These are phyloP conservation scores for Phytophthora macrochlamydospora DNA, from an alignment of 352 stramenopile species.

Conservation along the genomic window DNA sequence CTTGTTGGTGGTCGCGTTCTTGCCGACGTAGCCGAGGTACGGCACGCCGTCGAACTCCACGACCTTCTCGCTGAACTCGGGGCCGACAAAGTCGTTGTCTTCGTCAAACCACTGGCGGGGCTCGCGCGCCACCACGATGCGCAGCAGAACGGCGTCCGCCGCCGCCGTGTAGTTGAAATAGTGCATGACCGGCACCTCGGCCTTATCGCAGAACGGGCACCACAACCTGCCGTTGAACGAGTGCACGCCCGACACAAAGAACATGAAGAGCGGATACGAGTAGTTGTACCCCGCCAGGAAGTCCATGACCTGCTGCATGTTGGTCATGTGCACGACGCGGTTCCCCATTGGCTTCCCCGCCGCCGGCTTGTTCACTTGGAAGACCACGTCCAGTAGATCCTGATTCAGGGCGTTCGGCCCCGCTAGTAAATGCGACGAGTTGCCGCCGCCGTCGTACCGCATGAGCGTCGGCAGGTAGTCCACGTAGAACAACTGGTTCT, in stretches of 20 bases:
- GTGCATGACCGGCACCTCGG: conserved; percentile 71
- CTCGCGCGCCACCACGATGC: conserved; percentile 62
- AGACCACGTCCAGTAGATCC: conserved; percentile 73
- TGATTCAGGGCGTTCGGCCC: conserved; percentile 69
- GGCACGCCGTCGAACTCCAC: conserved; percentile 65
- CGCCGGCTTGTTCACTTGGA: conserved; percentile 51
- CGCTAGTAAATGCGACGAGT: conserved; percentile 72
- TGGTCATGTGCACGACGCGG: conserved; percentile 51
- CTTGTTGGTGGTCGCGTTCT: conserved; percentile 46
- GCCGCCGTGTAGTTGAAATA: conserved; percentile 81
- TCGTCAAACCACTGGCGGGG: conserved; percentile 75
- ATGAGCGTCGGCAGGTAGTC: conserved; percentile 80
- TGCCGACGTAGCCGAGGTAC: conserved; percentile 59
- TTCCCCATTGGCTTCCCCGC: conserved; percentile 49
- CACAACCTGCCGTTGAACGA: conserved; percentile 81
- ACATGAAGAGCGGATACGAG: conserved; percentile 77
- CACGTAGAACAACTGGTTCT: conserved; percentile 87
- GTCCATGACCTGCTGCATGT: conserved; percentile 45
- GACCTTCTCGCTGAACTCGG: conserved; percentile 62
- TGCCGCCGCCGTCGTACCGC: conserved; percentile 77
- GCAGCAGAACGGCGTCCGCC: conserved; percentile 56
- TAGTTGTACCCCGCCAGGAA: conserved; percentile 68
- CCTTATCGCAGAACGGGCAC: conserved; percentile 82
- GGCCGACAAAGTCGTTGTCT: conserved; percentile 70
- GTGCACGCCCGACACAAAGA: conserved; percentile 76